Percentiles rank a stretch among this genome's conserved stretches.
Evolutionary conservation across 1,139 yeast genomes (phyloP).

Genomic region (Tardiomyces blankii): DNA sequence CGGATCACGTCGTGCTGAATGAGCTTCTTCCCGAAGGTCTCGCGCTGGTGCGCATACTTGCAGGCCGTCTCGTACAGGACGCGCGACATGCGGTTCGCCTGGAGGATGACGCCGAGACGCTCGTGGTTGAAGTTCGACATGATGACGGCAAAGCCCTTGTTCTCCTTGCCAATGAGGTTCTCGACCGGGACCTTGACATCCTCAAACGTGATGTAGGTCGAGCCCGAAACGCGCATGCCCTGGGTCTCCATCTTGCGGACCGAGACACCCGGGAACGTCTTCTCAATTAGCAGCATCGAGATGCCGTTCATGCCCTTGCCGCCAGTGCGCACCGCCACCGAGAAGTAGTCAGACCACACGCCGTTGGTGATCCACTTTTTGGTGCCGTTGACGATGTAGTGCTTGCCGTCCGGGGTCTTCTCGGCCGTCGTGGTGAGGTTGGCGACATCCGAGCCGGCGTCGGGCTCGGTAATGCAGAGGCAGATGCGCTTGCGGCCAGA

Average conservation of each 20-base stretch:
- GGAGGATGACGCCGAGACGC: slow-evolving; percentile 30
- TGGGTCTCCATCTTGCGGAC: slow-evolving; percentile 30
- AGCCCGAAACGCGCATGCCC: slow-evolving; percentile 33
- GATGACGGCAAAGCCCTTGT: slow-evolving; percentile 33
- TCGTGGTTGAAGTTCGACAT: slow-evolving; percentile 37
- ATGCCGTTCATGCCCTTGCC: slow-evolving; percentile 30
- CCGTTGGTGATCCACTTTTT: slow-evolving; percentile 39
- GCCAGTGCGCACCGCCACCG: slow-evolving; percentile 36
- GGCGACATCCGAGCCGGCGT: slow-evolving; percentile 36
- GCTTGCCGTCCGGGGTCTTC: slow-evolving; percentile 29
- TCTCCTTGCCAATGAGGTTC: slow-evolving; percentile 31
- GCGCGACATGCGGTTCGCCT: slow-evolving; percentile 30
- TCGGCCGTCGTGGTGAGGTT: slow-evolving; percentile 30
- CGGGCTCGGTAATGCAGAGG: slow-evolving; percentile 34
- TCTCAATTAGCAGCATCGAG: slow-evolving; percentile 30
- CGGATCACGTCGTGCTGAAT: slow-evolving; percentile 34
- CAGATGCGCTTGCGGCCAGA: slow-evolving; percentile 31
- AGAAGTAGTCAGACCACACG: slow-evolving; percentile 32
- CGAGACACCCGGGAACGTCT: slow-evolving; percentile 26
- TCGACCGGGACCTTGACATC: slow-evolving; percentile 35
- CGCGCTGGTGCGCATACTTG: slow-evolving; percentile 31
- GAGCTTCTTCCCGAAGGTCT: slow-evolving; percentile 32
- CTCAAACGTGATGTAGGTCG: slow-evolving; percentile 32
- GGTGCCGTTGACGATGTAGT: slow-evolving; percentile 31
- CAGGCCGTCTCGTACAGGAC: slow-evolving; percentile 30